Conservation (phyloP, 768 basidiomycete genomes). For the Coprinopsis cinerea region DNA sequence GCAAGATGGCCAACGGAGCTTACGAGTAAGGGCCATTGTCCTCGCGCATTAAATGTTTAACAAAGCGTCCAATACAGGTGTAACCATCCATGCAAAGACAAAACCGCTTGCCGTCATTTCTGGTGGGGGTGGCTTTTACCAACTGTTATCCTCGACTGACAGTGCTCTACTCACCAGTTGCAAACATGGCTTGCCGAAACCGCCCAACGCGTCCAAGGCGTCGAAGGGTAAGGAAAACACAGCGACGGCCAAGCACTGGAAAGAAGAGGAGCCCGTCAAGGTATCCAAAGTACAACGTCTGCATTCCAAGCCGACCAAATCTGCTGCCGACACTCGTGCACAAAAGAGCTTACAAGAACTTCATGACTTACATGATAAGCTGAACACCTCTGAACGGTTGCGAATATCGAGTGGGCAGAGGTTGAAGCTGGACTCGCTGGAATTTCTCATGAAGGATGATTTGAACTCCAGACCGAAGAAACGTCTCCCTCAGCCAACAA, state of each 20-base stretch:
- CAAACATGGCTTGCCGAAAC: slow-evolving; percentile 58
- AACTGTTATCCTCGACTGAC: background rate
- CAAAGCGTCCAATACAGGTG: slow-evolving; percentile 44
- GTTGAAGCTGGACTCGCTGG: slow-evolving; percentile 35
- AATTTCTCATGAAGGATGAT: background rate
- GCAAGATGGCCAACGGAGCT: slow-evolving; percentile 54
- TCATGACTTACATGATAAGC: slow-evolving; percentile 37
- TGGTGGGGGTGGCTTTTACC: slow-evolving; percentile 43
- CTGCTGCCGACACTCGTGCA: slow-evolving; percentile 13
- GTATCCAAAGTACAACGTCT: slow-evolving; percentile 9
- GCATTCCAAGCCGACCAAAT: slow-evolving; percentile 2
- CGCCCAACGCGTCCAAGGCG: slow-evolving; percentile 21
- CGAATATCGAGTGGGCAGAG: slow-evolving; percentile 34
- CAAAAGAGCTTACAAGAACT: slow-evolving; percentile 33
- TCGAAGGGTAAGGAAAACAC: slow-evolving; percentile 7
- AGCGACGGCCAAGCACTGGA: background rate
- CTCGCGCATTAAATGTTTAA: slow-evolving; percentile 1
- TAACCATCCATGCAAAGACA: slow-evolving; percentile 78
- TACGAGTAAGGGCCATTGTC: slow-evolving; percentile 40
- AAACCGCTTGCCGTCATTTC: slow-evolving; percentile 65
- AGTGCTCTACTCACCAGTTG: slow-evolving; percentile 42
- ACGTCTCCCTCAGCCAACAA: slow-evolving; percentile 33
- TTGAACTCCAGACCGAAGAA: slow-evolving; percentile 19
- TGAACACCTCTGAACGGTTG: slow-evolving; percentile 34
- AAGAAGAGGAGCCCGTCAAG: slow-evolving; percentile 14